Evolutionary conservation across 495 filamentous ascomycete species (phyloP), one percentile per base, ranked within the genome.

Genomic region (Podospora bellae-mahoneyi): DNA sequence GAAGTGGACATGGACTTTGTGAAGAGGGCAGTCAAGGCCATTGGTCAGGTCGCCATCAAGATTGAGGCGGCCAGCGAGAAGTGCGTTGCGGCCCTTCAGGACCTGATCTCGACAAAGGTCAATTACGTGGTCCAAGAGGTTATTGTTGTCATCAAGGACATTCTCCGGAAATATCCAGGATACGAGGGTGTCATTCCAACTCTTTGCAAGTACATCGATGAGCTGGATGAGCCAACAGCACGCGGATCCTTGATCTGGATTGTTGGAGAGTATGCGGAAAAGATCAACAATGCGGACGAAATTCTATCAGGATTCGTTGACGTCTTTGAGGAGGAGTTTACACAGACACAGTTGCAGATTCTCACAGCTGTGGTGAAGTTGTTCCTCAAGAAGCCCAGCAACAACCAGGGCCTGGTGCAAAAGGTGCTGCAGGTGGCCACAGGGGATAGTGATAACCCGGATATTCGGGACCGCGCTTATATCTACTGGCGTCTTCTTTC

Each of bases 1-100:
- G 95, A 99, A 80, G 94, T 99, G 28, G 95, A 99, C 76, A 97
- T 99, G 93, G 96, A 99, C 76, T 98, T 98, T 74, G 95, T 97
- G 65, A 89, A 92, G 68, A 87, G 93, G 68, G 94, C 95, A 1
- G 92, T 99, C 68, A 91, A 91, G 75, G 95, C 95, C 5, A 98
- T 99, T 71, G 95, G 95, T 26, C 96, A 99, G 75, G 92, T 94
- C 64, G 95, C 95, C 30, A 98, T 99, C 81, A 99, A 99, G 82
- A 97, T 99, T 72, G 95, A 98, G 78, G 87, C 85, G 62, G 92
- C 93, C 10, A 94, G 90, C 69, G 93, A 97, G 78, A 93, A 92
- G 79, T 97, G 94, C 72, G 95, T 99, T 69, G 96, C 97, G 74
- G 91, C 93, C 3, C 81, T 99, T 23, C 82, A 98, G 66, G 95